phyloP scores from a whole-genome alignment of 306 rosid genomes.

The Mimosa bimucronata region DNA sequence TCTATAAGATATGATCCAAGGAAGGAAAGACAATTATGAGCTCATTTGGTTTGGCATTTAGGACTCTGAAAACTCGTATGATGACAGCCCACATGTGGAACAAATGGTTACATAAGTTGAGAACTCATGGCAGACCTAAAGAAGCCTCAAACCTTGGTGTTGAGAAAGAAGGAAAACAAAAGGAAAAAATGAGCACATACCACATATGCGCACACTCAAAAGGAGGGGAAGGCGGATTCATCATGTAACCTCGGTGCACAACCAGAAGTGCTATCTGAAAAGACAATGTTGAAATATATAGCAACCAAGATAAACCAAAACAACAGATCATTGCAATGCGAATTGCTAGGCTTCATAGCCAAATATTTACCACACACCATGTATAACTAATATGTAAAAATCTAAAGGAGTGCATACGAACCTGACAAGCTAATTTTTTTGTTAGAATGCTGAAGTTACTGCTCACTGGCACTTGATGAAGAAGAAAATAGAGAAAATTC shows the following conservation, averaged over 20 bases:
- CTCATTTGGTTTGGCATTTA: not conserved
- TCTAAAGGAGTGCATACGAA: conserved; percentile 46
- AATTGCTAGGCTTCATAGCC: conserved; percentile 25
- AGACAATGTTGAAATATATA: conserved; percentile 49
- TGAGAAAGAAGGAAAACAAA: conserved; percentile 3
- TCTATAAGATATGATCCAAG: not conserved
- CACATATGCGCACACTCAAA: conserved; percentile 96
- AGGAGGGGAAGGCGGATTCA: conserved; percentile 97
- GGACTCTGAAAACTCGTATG: not conserved
- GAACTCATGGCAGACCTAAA: not conserved
- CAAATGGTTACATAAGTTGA: not conserved
- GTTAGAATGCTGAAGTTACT: conserved; percentile 86
- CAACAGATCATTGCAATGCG: conserved; percentile 23
- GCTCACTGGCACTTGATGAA: conserved; percentile 96
- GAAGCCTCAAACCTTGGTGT: conserved; percentile 19
- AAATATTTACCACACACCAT: conserved; percentile 23
- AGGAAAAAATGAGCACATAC: conserved; percentile 46
- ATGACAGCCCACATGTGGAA: not conserved
- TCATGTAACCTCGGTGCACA: conserved; percentile 85
- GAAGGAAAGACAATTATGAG: not conserved
- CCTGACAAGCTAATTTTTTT: conserved; percentile 91
- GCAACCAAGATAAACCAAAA: conserved; percentile 33
- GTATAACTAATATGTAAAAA: conserved; percentile 36
- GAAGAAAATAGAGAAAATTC: conserved; percentile 93
- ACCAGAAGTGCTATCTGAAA: conserved; percentile 92